Base-by-base conservation (phyloP, 306 rosid genomes). In the Rosa multiflora region DNA sequence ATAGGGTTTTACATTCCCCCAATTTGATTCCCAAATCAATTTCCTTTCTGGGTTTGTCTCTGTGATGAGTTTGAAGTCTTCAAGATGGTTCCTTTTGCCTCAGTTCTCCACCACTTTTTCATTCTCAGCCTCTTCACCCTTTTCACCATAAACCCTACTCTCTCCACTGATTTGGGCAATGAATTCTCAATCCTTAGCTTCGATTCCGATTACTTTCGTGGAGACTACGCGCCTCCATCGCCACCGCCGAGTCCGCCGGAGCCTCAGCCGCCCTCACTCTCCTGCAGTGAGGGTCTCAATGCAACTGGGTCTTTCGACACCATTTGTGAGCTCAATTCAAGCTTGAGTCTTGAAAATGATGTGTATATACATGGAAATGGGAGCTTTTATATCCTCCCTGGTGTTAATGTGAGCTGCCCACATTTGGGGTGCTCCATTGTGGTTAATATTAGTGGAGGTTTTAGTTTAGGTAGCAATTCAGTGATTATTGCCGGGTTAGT, bases 171-270 rank as follows among this genome's bases (percentile, higher is more conserved):
- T 80, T 72, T 61, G 4, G 72, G 52, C 69, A 86, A 82, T 70
- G 89, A 82, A 37, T 89, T 92, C 80, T 92, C 97, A 48, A 80
- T 84, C 73, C n/a, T 73, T 17, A 83, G 76, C 67, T 87, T 83
- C 4, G 88, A 87, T 32, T 72, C 85, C 52, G 87, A 91, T 58
- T 75, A 81, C 0, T 68, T 92, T 29, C 89, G 88, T 5, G 87
- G 91, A 39, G 98, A 92, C 84, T 95, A 95, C 75, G 43, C 88
- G 7, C 99, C 97, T 5, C 99, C 98, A n/a, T 70, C 97, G 32
- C 98, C 99, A 6, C 97, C 97, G 0, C 92, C 95, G 1, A 94
- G 95, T 2, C 84, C 93, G 6, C 96, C 91, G 37, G 87, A 88
- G 69, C 97, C 97, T 44, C 96, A 84, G 72, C 99, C 91, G 17